phyloP scores from a whole-genome alignment of 202 grass and related monocot genomes.

The Brachypodium distachyon region DNA sequence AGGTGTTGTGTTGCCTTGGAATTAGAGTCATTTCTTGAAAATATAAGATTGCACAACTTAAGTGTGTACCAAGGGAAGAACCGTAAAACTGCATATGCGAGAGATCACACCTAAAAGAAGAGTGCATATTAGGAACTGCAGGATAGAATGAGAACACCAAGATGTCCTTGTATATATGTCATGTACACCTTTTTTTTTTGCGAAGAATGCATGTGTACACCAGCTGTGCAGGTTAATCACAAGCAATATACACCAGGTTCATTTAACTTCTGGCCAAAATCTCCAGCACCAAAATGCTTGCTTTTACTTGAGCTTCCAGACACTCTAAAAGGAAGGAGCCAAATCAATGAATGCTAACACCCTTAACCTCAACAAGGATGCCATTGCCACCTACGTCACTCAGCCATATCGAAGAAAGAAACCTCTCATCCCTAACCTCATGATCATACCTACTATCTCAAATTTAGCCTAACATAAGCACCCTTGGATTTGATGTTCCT shows the following conservation, averaged over 20 bases:
- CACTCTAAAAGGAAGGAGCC: background rate
- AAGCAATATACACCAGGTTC: background rate
- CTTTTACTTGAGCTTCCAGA: background rate
- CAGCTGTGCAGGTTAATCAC: background rate
- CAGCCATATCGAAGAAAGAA: background rate
- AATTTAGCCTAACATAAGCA: background rate
- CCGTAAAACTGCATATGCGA: no score
- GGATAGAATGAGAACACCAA: no score
- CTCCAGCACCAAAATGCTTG: background rate
- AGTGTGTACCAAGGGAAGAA: no score
- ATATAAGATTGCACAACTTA: no score
- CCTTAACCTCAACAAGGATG: background rate
- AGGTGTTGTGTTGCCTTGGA: no score
- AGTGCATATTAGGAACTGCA: no score
- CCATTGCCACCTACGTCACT: background rate
- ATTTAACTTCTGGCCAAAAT: background rate
- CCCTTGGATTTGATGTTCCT: background rate
- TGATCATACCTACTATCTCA: background rate
- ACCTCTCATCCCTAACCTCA: background rate
- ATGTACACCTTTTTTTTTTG: no score
- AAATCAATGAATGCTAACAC: background rate
- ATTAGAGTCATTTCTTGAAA: no score
- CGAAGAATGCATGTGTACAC: background rate
- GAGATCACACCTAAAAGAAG: no score
- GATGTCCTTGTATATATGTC: no score